Evolutionary conservation across 2,329 filamentous ascomycete genomes (phyloP), one percentile per base, ranked within the genome.

Genomic region (Cladosporium oxysporum): DNA sequence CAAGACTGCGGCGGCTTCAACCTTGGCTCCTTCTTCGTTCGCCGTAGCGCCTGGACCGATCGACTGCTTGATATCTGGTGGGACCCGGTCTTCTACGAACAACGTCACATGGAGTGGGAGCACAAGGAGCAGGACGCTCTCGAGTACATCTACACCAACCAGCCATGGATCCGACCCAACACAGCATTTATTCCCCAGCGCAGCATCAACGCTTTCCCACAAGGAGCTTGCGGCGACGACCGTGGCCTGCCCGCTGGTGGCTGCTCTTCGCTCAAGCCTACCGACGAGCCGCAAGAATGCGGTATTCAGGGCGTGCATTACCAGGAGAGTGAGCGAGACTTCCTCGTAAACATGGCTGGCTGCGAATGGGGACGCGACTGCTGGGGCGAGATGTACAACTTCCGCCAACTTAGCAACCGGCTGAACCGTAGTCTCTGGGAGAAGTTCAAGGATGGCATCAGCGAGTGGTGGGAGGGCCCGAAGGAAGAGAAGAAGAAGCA

Each of bases 41-140:
- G 89, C 59, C 88, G 95, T 67, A 92, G 91, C 73, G 83, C 88
- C 29, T 99, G 93, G 92, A 92, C 93, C 0, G 94, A 98, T 74
- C 90, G 92, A 5, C 82, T 99, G 21, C 86, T 99, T 41, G 95
- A 99, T 75, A 86, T 97, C 62, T 99, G 95, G 95, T 99, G 95
- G 95, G 95, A 99, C 74, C 95, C 95, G 0, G 93, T 98, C 33
- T 88, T 90, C 66, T 99, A 99, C 78, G 95, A 99, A 80, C 95
- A 99, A 80, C 96, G 93, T 77, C 95, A 99, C 78, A 97, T 97
- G 93, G 87, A 95, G 69, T 99, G 95, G 95, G 93, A 95, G 75
- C 95, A 99, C 83, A 98, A 98, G 78, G 95, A 99, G 78, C 95
- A 99, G 80, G 93, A 98, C 76, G 92, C 93, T 1, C 82, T 99